Base-by-base conservation (phyloP, 495 filamentous ascomycete species). In the Podospora anserina region DNA sequence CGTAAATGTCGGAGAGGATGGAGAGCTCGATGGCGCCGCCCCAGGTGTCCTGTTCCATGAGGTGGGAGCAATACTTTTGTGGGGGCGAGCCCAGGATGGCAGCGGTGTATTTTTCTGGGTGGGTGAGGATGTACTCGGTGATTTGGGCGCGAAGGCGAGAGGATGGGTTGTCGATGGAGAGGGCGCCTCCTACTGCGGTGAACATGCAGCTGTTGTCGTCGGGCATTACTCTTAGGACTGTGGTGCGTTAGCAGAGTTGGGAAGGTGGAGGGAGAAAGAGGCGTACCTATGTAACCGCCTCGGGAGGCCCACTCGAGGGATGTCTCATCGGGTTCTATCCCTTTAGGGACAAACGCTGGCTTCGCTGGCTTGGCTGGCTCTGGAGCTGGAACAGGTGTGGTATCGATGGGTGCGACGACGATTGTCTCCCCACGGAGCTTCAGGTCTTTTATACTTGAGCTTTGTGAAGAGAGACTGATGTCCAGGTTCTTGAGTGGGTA, bases 141-240 rank as follows among this genome's bases (percentile, higher is more conserved):
- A 97, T 86, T 19, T 96, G 78, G n/a, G 88, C 89, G 57, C 95
- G 90, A 5, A 98, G 83, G 68, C 91, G 88, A 5, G 34, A 9
- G 6, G 77, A 74, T 2, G 78, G 73, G 57, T 79, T 75, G 28
- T 74, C 68, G 28, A 76, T 60, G 49, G 64, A 85, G 20, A 97
- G 84, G 3, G 92, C 91, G 63, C 88, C 89, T 64, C 89, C 89
- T 27, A 98, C 86, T 0, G 96, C 95, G 11, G 93, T 90, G 78
- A 98, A 99, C 68, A 98, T 88, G 78, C 95, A 99, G 58, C 88
- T 91, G 78, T 97, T 97, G 76, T 99, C 95, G 75, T 97, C 95
- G 11, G 94, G 92, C 95, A 99, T 97, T 44, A 98, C 92, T 2
- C 95, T 89, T 5, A 97, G 87, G 32, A 97, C 88, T 85, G 55